phyloP scores from a whole-genome alignment of 2,329 filamentous ascomycete species.

The Clonostachys solani region DNA sequence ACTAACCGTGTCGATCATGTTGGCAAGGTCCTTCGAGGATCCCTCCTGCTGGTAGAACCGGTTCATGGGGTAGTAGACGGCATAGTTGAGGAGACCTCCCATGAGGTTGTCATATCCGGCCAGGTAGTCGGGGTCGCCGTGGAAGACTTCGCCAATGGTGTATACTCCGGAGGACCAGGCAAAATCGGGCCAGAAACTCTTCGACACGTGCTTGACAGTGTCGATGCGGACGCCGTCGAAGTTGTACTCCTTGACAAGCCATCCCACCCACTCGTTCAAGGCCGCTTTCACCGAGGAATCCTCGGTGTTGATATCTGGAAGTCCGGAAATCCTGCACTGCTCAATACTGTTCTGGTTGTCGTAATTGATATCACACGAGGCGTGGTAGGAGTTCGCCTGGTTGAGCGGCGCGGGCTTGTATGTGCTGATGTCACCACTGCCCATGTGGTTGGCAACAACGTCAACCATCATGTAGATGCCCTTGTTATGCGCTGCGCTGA shows the following conservation, averaged over 20 bases:
- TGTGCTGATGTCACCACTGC: conserved; percentile 42
- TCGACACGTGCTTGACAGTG: conserved; percentile 57
- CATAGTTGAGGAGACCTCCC: conserved; percentile 59
- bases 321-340: conserved; percentile 49
- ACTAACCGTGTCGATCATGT: conserved; percentile 23
- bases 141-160: conserved; percentile 55
- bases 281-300: conserved; percentile 38
- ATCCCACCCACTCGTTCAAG: conserved; percentile 54
- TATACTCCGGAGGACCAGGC: conserved; percentile 51
- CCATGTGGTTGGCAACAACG: conserved; percentile 56
- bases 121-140: conserved; percentile 46
- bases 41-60: conserved; percentile 30
- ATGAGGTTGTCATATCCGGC: conserved; percentile 48
- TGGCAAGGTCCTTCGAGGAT: conserved; percentile 29
- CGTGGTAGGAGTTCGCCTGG: conserved; percentile 53
- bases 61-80: conserved; percentile 38
- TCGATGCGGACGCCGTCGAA: conserved; percentile 61
- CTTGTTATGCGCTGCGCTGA: conserved; percentile 52
- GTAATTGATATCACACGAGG: conserved; percentile 55
- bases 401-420: conserved; percentile 40
- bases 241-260: conserved; percentile 53
- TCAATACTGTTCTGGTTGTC: conserved; percentile 39
- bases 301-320: conserved; percentile 60
- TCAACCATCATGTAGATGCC: conserved; percentile 55
- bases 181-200: conserved; percentile 53